These are phyloP conservation scores for Amaranthus hypochondriacus DNA, from an alignment of 148 eudicot genomes.

Conservation along the genomic window DNA sequence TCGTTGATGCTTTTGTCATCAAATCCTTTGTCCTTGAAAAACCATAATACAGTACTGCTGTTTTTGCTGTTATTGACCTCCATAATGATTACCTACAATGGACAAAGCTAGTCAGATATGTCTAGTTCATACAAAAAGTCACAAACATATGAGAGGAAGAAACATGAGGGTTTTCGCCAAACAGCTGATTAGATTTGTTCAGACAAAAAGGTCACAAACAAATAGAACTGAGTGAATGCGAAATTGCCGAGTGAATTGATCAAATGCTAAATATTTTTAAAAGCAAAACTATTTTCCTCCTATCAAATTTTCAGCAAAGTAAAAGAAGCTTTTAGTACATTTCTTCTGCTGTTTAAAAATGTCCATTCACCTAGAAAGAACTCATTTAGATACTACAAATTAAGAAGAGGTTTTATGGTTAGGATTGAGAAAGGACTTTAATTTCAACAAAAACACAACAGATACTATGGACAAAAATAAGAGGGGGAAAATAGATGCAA, in stretches of 20 bases:
- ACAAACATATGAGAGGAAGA: neutral
- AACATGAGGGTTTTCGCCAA: neutral
- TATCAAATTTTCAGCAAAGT: neutral
- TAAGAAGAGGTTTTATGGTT: neutral
- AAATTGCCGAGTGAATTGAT: neutral
- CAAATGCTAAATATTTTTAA: neutral
- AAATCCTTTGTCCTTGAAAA: constrained; percentile 87
- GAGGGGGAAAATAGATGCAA: neutral
- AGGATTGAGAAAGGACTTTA: neutral
- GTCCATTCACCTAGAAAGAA: no score
- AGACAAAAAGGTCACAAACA: neutral
- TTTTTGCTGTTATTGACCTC: constrained; percentile 53
- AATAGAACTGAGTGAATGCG: neutral
- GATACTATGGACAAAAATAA: no score
- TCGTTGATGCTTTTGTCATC: constrained; percentile 70
- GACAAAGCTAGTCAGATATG: neutral
- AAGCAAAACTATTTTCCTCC: neutral
- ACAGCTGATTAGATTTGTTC: neutral
- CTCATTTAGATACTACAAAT: neutral
- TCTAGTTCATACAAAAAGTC: neutral
- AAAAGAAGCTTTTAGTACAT: neutral
- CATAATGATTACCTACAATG: constrained; percentile 45
- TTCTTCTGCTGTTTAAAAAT: neutral
- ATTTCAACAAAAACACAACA: neutral
- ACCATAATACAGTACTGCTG: constrained; percentile 63